These are phyloP conservation scores for Saccharomyces hybrid DNA, from an alignment of 1,139 yeast species.

Conservation along the genomic window DNA sequence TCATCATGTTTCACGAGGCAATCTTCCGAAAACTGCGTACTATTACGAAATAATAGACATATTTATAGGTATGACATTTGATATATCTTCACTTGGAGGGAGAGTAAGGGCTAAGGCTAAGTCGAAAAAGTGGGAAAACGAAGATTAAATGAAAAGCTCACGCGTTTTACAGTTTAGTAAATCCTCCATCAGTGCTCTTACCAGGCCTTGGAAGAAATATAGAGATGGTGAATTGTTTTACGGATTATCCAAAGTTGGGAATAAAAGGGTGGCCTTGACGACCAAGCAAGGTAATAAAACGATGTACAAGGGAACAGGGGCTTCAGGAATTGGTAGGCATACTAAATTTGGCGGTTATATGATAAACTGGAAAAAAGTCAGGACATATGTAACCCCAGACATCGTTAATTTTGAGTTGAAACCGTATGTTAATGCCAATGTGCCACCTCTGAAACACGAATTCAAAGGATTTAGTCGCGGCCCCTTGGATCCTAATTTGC, in stretches of 20 bases:
- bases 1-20: too few relatives aligned
- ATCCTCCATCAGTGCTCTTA: slow-evolving; percentile 32
- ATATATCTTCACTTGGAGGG: too few relatives aligned
- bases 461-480: slow-evolving; percentile 67
- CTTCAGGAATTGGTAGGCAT: slow-evolving; percentile 84
- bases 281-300: slow-evolving; percentile 93
- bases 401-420: slow-evolving; percentile 44
- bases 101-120: neutral
- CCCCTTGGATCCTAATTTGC: slow-evolving; percentile 65
- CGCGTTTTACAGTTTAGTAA: neutral
- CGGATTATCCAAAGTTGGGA: slow-evolving; percentile 69
- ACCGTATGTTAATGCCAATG: slow-evolving; percentile 67
- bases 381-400: slow-evolving; percentile 83
- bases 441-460: slow-evolving; percentile 62
- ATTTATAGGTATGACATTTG: too few relatives aligned
- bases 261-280: slow-evolving; percentile 77
- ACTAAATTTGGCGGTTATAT: slow-evolving; percentile 68
- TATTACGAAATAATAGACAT: too few relatives aligned
- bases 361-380: slow-evolving; percentile 76
- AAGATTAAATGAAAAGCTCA: neutral
- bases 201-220: slow-evolving; percentile 85
- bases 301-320: slow-evolving; percentile 91
- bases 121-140: neutral
- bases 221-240: slow-evolving; percentile 80
- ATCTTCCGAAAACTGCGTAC: too few relatives aligned